Conservation (phyloP, 2,329 filamentous ascomycete species). For the Penicillium thymicola region DNA sequence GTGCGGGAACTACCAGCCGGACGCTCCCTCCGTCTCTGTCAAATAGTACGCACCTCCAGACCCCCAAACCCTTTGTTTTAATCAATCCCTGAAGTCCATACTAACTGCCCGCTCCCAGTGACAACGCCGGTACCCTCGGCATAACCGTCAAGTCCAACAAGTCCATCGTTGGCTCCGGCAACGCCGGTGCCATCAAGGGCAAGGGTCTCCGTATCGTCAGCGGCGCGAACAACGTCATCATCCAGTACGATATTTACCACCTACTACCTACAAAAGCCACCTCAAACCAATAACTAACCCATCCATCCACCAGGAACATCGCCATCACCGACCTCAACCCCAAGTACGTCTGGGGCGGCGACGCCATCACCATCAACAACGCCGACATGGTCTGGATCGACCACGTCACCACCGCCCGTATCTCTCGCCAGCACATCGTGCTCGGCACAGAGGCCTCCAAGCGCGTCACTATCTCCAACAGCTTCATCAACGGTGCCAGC, state of each 20-base stretch:
- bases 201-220: conserved; percentile 53
- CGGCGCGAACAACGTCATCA: conserved; percentile 56
- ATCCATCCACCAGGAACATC: conserved; percentile 42
- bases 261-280: background rate
- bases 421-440: conserved; percentile 61
- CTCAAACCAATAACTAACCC: background rate
- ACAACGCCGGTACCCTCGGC: conserved; percentile 52
- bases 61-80: background rate
- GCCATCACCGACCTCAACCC: conserved; percentile 57
- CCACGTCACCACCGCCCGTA: conserved; percentile 54
- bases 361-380: conserved; percentile 54
- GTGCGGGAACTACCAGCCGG: conserved; percentile 59
- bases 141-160: conserved; percentile 58
- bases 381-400: conserved; percentile 49
- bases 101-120: conserved; percentile 20
- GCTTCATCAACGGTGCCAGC: conserved; percentile 55
- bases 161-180: conserved; percentile 54
- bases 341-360: conserved; percentile 59
- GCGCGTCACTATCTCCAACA: conserved; percentile 60
- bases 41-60: conserved; percentile 24
- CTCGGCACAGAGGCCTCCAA: conserved; percentile 53
- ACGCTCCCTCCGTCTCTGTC: conserved; percentile 47
- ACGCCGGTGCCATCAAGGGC: conserved; percentile 55
- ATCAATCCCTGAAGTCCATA: background rate
- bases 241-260: conserved; percentile 41